A percentile compares a stretch with the other conserved stretches of the same genome.
These are phyloP conservation scores for Ailanthus altissimus DNA, from an alignment of 345 rosid species.

Conservation along the genomic window DNA sequence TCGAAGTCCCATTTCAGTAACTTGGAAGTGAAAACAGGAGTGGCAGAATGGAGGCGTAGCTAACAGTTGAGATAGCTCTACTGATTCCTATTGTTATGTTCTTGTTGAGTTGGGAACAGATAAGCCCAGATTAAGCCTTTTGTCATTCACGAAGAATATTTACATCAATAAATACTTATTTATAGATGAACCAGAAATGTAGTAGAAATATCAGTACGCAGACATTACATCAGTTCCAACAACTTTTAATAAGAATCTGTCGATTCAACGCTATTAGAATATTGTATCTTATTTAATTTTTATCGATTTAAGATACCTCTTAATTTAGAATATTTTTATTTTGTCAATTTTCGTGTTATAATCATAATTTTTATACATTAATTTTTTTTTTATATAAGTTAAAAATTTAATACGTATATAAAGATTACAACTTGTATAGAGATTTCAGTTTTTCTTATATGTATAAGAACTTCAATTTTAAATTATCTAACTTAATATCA, in stretches of 20 bases:
- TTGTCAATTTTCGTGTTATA: no score
- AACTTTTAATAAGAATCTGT: neutral
- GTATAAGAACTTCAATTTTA: no score
- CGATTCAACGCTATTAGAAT: no score
- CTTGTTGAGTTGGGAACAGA: constrained; percentile 1
- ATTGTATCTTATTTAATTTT: no score
- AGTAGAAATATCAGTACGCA: neutral
- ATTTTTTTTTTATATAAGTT: no score
- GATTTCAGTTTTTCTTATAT: no score
- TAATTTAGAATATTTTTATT: no score
- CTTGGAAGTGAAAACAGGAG: constrained; percentile 45
- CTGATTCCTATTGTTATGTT: constrained; percentile 1
- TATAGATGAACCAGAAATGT: neutral
- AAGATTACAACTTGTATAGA: no score
- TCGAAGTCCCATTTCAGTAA: constrained; percentile 84
- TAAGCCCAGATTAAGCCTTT: constrained; percentile 8
- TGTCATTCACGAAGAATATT: constrained; percentile 10
- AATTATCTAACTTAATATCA: no score
- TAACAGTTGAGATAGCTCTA: neutral
- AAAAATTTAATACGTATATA: no score
- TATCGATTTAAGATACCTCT: no score
- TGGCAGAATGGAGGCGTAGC: neutral
- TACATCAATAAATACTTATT: constrained; percentile 5
- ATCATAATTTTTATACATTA: no score
- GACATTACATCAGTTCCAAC: neutral